A percentile compares a stretch with the other conserved stretches of the same genome.
Evolutionary conservation across 352 stramenopile genomes (phyloP).

Genomic region (Pythium aquatile): DNA sequence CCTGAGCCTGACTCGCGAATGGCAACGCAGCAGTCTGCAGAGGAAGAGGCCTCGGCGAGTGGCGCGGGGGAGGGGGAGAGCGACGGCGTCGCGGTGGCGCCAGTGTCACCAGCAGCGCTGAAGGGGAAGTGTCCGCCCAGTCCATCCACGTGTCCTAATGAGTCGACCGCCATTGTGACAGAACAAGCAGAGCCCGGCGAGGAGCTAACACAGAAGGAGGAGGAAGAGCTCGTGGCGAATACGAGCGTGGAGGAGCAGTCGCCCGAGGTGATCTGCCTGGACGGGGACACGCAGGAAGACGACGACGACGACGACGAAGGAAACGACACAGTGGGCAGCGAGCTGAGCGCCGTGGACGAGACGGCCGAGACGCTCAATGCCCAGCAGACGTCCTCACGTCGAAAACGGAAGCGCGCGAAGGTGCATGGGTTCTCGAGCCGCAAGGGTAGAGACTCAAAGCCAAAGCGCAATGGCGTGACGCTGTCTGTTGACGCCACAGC

Average conservation of each 20-base stretch:
- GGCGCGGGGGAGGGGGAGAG: constrained; percentile 9
- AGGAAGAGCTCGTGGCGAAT: constrained; percentile 9
- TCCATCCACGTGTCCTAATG: not conserved
- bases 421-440: constrained; percentile 13
- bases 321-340: constrained; percentile 1
- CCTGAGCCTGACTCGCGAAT: not conserved
- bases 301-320: constrained; percentile 8
- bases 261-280: constrained; percentile 21
- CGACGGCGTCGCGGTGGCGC: constrained; percentile 9
- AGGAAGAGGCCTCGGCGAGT: not conserved
- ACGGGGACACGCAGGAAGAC: constrained; percentile 17
- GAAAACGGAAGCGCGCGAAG: constrained; percentile 17
- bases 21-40: not conserved
- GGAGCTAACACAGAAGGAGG: not conserved
- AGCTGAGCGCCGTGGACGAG: constrained; percentile 5
- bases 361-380: not conserved
- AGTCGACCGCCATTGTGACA: not conserved
- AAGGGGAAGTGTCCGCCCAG: not conserved
- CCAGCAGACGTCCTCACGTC: not conserved
- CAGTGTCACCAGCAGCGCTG: not conserved
- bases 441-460: not conserved
- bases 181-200: not conserved
- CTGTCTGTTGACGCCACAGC: not conserved
- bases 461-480: constrained; percentile 16
- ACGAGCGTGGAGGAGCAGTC: constrained; percentile 23